Base-by-base conservation (phyloP, 495 filamentous ascomycete species). In the Haplographium delicatum region DNA sequence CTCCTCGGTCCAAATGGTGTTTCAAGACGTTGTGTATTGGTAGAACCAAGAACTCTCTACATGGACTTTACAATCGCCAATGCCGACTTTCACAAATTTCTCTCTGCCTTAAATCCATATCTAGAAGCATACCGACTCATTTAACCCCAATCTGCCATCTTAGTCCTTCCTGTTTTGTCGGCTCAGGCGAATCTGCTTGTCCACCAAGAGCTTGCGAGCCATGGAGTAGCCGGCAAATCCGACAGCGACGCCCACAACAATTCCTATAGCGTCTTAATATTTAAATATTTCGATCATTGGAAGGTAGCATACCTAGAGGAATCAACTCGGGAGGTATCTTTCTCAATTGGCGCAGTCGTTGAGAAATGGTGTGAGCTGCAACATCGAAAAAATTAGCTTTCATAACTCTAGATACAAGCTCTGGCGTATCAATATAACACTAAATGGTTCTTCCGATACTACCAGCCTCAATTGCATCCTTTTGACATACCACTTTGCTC, bases 331-430 rank as follows among this genome's bases (percentile, higher is more conserved):
- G 82, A 52, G 93, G 93, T 64, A 95, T 82, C 73, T 80, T 81
- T 80, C 86, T 89, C 52, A 96, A 71, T 55, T 76, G 79, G 61
- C 93, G 84, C 53, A 99, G 75, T 60, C 94, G 86, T 74, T 99
- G 93, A 39, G 93, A 96, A 72, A 99, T 84, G 51, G 93, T 97
- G 75, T 97, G 93, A 65, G 88, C 93, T 98, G 60, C 27, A 57
- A 20, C 44, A 56, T 55, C 16, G n/a, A n/a, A 37, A 11, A 13
- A 33, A 23, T 48, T n/a, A 16, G 6, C 8, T 11, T 16, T n/a
- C n/a, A n/a, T n/a, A n/a, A n/a, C n/a, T n/a, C n/a, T n/a, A n/a
- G n/a, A n/a, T n/a, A n/a, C n/a, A n/a, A n/a, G n/a, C n/a, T n/a
- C n/a, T n/a, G n/a, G n/a, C n/a, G n/a, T n/a, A n/a, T n/a, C n/a